Conservation (phyloP, 192 early-diverging fungal species). For the Pilobolus umbonatus region DNA sequence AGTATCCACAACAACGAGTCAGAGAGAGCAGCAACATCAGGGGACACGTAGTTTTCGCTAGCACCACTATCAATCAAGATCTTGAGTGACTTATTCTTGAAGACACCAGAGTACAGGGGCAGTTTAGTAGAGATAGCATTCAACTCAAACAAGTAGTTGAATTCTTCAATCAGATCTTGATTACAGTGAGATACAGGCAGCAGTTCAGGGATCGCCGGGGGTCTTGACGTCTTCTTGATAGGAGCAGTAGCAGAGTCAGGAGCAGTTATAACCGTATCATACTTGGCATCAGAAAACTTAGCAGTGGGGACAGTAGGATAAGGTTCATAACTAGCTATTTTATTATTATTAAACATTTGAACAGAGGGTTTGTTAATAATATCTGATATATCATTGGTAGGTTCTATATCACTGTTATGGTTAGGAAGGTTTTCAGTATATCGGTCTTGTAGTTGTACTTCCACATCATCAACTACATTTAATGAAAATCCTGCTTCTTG, state of each 20-base stretch:
- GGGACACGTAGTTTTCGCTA: constrained; percentile 12
- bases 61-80: neutral
- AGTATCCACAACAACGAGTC: neutral
- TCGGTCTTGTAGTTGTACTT: constrained; percentile 4
- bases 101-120: neutral
- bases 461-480: constrained; percentile 4
- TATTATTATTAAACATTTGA: neutral
- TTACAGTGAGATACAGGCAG: too few species aligned
- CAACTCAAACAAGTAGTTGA: neutral
- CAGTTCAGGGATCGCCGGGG: neutral
- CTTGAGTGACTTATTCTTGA: neutral
- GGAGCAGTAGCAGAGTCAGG: neutral
- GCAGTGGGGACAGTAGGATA: neutral
- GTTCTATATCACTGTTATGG: neutral
- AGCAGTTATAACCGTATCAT: neutral
- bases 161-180: neutral
- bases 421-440: neutral
- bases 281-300: neutral
- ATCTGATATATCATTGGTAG: too few species aligned
- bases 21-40: neutral
- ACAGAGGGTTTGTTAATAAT: too few species aligned
- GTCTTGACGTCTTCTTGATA: neutral
- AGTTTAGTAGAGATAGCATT: neutral
- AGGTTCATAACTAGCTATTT: neutral
- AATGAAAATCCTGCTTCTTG: constrained; percentile 11